Evolutionary conservation across 2,329 filamentous ascomycete genomes (phyloP), one percentile per base, ranked within the genome.

Genomic region (Didymella pinodella): DNA sequence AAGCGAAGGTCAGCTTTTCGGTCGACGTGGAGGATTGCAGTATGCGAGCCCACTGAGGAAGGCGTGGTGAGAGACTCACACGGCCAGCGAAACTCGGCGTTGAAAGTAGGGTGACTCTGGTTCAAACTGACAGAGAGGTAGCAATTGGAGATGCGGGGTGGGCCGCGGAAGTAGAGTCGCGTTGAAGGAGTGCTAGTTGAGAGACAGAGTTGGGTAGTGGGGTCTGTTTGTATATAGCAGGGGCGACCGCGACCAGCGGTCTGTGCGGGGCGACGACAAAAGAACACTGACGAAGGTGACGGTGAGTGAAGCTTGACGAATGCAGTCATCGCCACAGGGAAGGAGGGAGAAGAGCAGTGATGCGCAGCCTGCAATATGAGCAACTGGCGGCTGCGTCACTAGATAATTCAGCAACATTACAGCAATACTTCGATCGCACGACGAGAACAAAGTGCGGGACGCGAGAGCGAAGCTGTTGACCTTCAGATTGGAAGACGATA

Each of bases 211-310:
- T 41, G 10, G 14, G 26, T 18, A 25, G 34, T n/a, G 44, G 16
- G 26, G 22, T 11, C 31, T 53, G 45, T 50, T 59, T 51, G 48
- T 51, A 16, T 34, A 40, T 29, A 26, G 38, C 22, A 52, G 25
- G 28, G 41, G 28, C 45, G n/a, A 36, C 20, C 29, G 28, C 25
- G 12, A 14, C 16, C 26, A 31, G 43, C 16, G 34, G 46, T 50
- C 56, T 46, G 56, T 54, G 56, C 46, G 50, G 50, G 49, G 54
- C 47, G 34, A 48, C n/a, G 32, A 47, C 12, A 32, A 46, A 16
- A n/a, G 38, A 32, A 34, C 47, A 47, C 26, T 11, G 20, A 26
- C 4, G n/a, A 48, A 4, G 34, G 54, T 57, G 54, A 57, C 26
- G 48, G 54, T 48, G 48, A 48, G 22, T 4, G 28, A 20, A 7